Percentiles rank a stretch among this genome's conserved stretches.
These are phyloP conservation scores for Teunomyces gatunensis DNA, from an alignment of 805 yeast genomes.

Conservation along the genomic window DNA sequence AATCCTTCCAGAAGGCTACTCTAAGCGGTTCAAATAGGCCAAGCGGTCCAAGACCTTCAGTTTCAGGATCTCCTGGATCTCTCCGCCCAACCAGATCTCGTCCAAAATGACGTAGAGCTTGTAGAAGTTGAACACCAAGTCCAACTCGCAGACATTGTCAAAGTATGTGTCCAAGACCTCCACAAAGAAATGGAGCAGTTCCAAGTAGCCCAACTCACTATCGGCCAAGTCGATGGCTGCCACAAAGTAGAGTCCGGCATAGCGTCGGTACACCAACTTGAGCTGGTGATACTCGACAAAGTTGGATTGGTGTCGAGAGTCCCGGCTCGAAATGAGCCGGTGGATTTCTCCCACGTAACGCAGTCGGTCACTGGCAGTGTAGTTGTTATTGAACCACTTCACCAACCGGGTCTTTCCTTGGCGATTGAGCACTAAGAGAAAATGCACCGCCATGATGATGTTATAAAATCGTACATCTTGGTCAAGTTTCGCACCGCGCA, in stretches of 20 bases:
- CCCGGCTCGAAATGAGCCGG: slow-evolving; percentile 75
- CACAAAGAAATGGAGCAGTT: slow-evolving; percentile 82
- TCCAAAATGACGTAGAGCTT: slow-evolving; percentile 80
- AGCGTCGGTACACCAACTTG: slow-evolving; percentile 80
- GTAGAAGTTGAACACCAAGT: slow-evolving; percentile 87
- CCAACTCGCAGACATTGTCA: slow-evolving; percentile 90
- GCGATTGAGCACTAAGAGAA: slow-evolving; percentile 77
- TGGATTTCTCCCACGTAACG: slow-evolving; percentile 63
- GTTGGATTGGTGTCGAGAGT: slow-evolving; percentile 78
- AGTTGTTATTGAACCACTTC: slow-evolving; percentile 60
- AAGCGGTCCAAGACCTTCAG: slow-evolving; percentile 62
- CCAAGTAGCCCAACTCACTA: slow-evolving; percentile 79
- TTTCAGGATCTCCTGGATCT: slow-evolving; percentile 82
- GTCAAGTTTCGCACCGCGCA: not conserved
- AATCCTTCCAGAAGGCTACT: slow-evolving; percentile 24
- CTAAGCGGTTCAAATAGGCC: slow-evolving; percentile 60
- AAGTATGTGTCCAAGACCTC: slow-evolving; percentile 85
- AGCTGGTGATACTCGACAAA: slow-evolving; percentile 61
- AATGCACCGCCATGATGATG: slow-evolving; percentile 68
- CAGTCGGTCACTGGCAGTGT: slow-evolving; percentile 29
- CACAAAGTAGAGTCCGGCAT: slow-evolving; percentile 90
- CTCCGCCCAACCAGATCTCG: slow-evolving; percentile 88
- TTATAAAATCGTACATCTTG: not conserved
- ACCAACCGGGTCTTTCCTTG: slow-evolving; percentile 91
- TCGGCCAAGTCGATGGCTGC: slow-evolving; percentile 76